Conservation (phyloP, 2,329 filamentous ascomycete genomes). For the Fusarium succisae region DNA sequence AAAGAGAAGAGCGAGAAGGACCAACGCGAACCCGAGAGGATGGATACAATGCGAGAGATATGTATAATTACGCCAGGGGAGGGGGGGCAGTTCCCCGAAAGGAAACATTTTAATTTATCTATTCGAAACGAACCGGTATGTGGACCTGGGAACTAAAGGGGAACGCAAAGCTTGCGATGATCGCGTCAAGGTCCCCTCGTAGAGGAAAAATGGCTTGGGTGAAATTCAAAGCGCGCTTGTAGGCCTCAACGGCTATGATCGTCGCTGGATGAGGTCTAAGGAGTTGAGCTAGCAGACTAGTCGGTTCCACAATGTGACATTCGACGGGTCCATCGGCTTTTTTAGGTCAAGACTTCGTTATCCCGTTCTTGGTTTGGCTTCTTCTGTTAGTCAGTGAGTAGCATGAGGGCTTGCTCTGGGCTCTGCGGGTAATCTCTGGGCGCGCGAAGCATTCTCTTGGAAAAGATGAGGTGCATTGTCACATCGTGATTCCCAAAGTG, state of each 20-base stretch:
- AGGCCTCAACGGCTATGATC: not conserved
- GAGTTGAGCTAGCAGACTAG: not conserved
- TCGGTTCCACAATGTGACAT: not conserved
- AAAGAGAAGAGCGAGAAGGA: not conserved
- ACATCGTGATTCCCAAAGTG: not conserved
- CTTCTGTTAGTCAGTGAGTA: not conserved
- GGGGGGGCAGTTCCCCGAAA: not conserved
- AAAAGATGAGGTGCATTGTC: not conserved
- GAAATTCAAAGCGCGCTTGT: not conserved
- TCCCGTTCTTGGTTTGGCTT: not conserved
- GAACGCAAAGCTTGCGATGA: not conserved
- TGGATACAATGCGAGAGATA: constrained; percentile 1
- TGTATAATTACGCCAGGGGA: constrained; percentile 13
- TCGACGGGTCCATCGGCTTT: not conserved
- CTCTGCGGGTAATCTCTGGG: not conserved
- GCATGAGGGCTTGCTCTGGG: not conserved
- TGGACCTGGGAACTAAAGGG: not conserved
- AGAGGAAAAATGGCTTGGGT: not conserved
- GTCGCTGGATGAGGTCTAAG: not conserved
- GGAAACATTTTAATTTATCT: not conserved
- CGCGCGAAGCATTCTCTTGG: not conserved
- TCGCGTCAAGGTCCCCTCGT: not conserved
- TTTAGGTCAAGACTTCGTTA: not conserved
- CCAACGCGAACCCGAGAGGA: constrained; percentile 10
- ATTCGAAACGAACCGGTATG: not conserved